Evolutionary conservation across 805 yeast species (phyloP).

Genomic region (Monosporozyma solicola): DNA sequence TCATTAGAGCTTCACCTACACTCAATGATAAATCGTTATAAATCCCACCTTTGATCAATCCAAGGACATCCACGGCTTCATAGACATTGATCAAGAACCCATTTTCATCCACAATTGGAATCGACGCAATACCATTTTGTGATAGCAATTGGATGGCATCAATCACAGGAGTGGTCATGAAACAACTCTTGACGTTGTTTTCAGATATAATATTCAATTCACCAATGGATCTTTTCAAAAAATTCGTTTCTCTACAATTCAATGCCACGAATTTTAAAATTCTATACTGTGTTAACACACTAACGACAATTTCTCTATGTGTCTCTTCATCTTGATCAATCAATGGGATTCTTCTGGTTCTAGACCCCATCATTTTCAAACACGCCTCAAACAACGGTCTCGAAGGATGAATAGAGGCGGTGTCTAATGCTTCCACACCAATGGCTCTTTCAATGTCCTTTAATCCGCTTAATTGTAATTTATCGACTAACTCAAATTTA

Average conservation of each 20-base stretch:
- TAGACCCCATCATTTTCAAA: constrained; percentile 76
- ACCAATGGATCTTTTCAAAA: constrained; percentile 64
- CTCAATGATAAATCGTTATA: constrained; percentile 82
- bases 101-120: constrained; percentile 81
- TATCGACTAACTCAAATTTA: constrained; percentile 79
- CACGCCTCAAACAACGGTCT: constrained; percentile 88
- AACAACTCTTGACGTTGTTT: constrained; percentile 58
- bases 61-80: constrained; percentile 91
- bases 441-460: constrained; percentile 80
- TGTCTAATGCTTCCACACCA: constrained; percentile 79
- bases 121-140: constrained; percentile 74
- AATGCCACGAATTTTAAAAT: constrained; percentile 90
- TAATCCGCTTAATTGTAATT: constrained; percentile 73
- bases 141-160: constrained; percentile 83
- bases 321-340: constrained; percentile 92
- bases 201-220: constrained; percentile 60
- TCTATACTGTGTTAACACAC: constrained; percentile 92
- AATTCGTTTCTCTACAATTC: constrained; percentile 90
- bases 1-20: constrained; percentile 92
- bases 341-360: constrained; percentile 87
- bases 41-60: constrained; percentile 88
- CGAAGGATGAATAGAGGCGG: constrained; percentile 83
- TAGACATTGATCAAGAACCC: constrained; percentile 70
- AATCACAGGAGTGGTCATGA: constrained; percentile 85
- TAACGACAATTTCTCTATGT: constrained; percentile 86